A percentile compares a stretch with the other conserved stretches of the same genome.
Evolutionary conservation across 1,284 basidiomycete species (phyloP).

Genomic region (Ustilago shanxiensis): DNA sequence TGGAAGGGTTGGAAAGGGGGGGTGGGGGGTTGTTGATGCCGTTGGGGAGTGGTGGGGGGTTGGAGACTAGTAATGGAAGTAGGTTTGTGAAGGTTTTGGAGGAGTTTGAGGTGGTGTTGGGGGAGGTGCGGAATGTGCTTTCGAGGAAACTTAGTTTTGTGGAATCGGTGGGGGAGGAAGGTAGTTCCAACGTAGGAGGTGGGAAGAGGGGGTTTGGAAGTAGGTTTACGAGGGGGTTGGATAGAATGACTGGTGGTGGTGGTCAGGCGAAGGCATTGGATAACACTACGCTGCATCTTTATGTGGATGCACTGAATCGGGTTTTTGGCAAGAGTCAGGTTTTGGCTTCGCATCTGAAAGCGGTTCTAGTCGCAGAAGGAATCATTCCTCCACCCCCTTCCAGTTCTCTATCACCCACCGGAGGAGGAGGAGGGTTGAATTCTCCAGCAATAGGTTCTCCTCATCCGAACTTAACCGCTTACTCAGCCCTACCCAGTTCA

Average conservation of each 20-base stretch:
- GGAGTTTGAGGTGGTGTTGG: conserved; percentile 86
- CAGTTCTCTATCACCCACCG: neutral
- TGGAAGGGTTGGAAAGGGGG: conserved; percentile 77
- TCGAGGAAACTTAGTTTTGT: conserved; percentile 83
- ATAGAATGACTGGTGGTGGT: conserved; percentile 25
- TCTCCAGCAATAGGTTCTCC: conserved; percentile 17
- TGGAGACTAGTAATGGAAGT: conserved; percentile 47
- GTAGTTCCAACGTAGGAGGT: neutral
- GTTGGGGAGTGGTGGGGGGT: conserved; percentile 42
- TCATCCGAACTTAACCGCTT: conserved; percentile 15
- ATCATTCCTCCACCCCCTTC: neutral
- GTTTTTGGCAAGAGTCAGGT: conserved; percentile 1
- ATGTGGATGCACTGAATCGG: conserved; percentile 11
- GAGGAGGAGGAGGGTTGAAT: neutral
- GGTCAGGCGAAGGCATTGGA: conserved; percentile 20
- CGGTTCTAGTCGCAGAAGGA: conserved; percentile 16
- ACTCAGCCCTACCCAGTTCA: conserved; percentile 70
- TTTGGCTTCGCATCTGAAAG: conserved; percentile 8
- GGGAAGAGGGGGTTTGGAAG: conserved; percentile 14
- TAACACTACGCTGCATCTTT: neutral
- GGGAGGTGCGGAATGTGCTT: conserved; percentile 75
- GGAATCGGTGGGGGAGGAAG: conserved; percentile 75
- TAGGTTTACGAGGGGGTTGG: conserved; percentile 24
- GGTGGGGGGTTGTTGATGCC: conserved; percentile 40
- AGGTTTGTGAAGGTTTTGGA: conserved; percentile 72